Evolutionary conservation across 2,329 filamentous ascomycete genomes (phyloP), one percentile per base, ranked within the genome.

Genomic region (Mariannaea elegans): DNA sequence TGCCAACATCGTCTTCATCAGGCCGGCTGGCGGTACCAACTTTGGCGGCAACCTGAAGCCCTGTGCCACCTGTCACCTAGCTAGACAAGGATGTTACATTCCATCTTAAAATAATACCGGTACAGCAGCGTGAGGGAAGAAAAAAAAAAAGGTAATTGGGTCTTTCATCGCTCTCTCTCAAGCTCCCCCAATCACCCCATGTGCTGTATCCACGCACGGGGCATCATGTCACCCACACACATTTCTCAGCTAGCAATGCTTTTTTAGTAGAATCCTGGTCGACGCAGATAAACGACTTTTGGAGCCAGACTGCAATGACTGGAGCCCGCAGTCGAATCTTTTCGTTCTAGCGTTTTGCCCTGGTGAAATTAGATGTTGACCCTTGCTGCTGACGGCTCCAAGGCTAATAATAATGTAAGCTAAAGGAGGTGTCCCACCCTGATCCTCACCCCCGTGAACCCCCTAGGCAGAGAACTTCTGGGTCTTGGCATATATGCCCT

Each of bases 251-350:
- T n/a, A n/a, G n/a, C n/a, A n/a, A n/a, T n/a, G n/a, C n/a, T n/a
- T n/a, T n/a, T n/a, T n/a, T n/a, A n/a, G n/a, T n/a, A n/a, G n/a
- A 31, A 31, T 31, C 47, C 47, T 27, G n/a, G 47, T 23, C 21
- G 49, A 52, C 19, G 27, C 49, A 52, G 49, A 52, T 52, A 52
- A 41, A 52, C 49, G 49, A 52, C 27, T 29, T 27, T 18, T 46
- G 42, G 7, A 12, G 18, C 21, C 18, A 18, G 3, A n/a, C n/a
- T n/a, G n/a, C 38, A 18, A 19, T 41, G n/a, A 23, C 18, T 9
- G 13, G 7, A 7, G 38, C 10, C 16, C 12, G 19, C 9, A 5
- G 7, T 18, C 13, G 9, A 41, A 9, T 21, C 38, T 18, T 41
- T 41, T 41, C 16, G 38, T 21, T 10, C 38, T 41, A 41, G 38